Evolutionary conservation across 805 yeast species (phyloP), one percentile per base, ranked within the genome.

Genomic region (Yarrowia keelungensis): DNA sequence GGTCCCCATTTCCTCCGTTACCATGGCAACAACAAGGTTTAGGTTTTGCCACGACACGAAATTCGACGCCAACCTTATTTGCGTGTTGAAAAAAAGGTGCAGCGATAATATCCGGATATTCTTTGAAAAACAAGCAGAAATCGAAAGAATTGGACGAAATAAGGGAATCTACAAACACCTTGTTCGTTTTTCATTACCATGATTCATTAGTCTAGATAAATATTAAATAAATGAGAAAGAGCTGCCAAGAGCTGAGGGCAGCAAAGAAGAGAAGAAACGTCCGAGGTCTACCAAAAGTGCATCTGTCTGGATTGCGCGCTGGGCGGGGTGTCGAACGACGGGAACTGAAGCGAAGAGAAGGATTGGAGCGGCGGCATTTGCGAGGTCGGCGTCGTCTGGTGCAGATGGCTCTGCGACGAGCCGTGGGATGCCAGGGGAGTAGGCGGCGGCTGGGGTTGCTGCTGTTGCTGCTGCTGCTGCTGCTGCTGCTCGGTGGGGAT

Each of bases 161-260:
- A 19, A 19, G 19, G 19, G 9, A 15, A 8, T n/a, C 11, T 38
- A 38, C 39, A 38, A 5, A 9, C 10, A 38, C 39, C 39, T 5
- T 26, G 4, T 5, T 26, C 32, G 7, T 47, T 3, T n/a, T 38
- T 22, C 45, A 45, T 56, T 56, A 56, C 47, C 62, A 56, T 56
- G 62, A 41, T 56, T 59, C 65, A 59, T 59, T 59, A 59, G 65
- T 59, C 65, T 59, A 59, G 65, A 43, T 59, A 59, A 59, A 59
- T 59, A 59, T 59, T 59, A 59, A 59, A 59, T 59, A 59, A 59
- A 59, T 59, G 65, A 59, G 51, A 38, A 59, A 59, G 41, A 42
- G 41, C 35, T 26, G 32, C 7, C 22, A 59, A 59, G 41, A 42
- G 41, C 35, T 26, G 32, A 5, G 5, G 39, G 10, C 10, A 38